A percentile compares a stretch with the other conserved stretches of the same genome.
phyloP scores from a whole-genome alignment of 2,329 filamentous ascomycete genomes.

The Diplodia seriata region DNA sequence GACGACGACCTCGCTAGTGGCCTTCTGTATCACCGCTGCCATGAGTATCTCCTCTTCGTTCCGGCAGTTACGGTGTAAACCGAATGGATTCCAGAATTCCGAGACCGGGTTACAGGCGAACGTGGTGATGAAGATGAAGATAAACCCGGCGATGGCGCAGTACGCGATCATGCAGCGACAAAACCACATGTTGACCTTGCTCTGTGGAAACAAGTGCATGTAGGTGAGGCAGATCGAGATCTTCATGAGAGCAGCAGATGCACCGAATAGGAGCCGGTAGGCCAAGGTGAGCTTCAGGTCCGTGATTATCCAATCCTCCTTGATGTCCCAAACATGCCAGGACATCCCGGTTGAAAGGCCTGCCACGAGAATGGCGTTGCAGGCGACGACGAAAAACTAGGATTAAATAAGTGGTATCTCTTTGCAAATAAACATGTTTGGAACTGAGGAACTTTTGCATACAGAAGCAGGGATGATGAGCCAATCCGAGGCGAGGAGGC shows the following conservation, averaged over 20 bases:
- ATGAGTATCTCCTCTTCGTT: conserved; percentile 37
- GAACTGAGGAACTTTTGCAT: neutral
- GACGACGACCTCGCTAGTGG: conserved; percentile 43
- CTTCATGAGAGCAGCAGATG: conserved; percentile 35
- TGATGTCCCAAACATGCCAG: neutral
- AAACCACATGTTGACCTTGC: conserved; percentile 39
- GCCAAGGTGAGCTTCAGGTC: conserved; percentile 44
- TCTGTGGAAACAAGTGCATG: conserved; percentile 39
- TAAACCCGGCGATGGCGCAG: conserved; percentile 35
- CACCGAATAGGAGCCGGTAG: conserved; percentile 46
- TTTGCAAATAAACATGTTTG: neutral
- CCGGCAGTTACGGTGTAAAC: conserved; percentile 37
- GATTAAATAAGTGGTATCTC: neutral
- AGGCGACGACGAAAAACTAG: neutral
- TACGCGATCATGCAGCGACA: conserved; percentile 40
- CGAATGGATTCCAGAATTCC: neutral
- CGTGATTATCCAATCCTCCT: neutral
- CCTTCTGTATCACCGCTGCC: conserved; percentile 41
- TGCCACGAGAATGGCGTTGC: neutral
- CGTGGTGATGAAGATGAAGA: conserved; percentile 39
- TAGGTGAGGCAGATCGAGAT: conserved; percentile 42
- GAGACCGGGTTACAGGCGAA: conserved; percentile 31
- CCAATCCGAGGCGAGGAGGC: neutral
- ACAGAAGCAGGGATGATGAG: neutral
- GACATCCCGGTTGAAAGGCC: neutral